Evolutionary conservation across 345 rosid species (phyloP).

Genomic region (Eucalyptus regnans): DNA sequence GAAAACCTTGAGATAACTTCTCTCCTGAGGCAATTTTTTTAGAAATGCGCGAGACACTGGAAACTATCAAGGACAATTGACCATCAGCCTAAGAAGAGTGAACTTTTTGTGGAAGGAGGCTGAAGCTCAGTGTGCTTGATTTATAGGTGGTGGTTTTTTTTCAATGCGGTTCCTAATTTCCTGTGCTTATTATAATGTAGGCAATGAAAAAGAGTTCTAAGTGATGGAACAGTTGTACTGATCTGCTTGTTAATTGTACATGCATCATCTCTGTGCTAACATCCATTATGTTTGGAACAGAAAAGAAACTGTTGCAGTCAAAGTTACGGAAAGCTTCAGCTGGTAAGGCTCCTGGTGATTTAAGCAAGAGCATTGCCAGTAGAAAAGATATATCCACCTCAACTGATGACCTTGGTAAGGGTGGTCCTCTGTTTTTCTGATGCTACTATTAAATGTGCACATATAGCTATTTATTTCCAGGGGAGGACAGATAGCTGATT

Average conservation of each 20-base stretch:
- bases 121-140: neutral
- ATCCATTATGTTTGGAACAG: conserved; percentile 21
- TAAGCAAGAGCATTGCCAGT: conserved; percentile 14
- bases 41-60: neutral
- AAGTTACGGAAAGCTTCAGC: conserved; percentile 68
- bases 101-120: neutral
- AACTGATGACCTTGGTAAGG: conserved; percentile 80
- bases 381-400: conserved; percentile 68
- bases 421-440: neutral
- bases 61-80: neutral
- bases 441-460: neutral
- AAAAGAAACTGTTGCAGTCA: conserved; percentile 86
- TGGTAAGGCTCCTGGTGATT: conserved; percentile 37
- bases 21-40: neutral
- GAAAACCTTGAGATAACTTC: neutral
- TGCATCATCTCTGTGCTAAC: neutral
- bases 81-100: neutral
- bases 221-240: neutral
- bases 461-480: neutral
- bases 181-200: neutral
- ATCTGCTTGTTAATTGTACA: neutral
- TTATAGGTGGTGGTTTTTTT: neutral
- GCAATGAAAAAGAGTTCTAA: neutral
- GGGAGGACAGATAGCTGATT: neutral
- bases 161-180: neutral